A percentile compares a stretch with the other conserved stretches of the same genome.
phyloP scores from a whole-genome alignment of 306 rosid species.

The peach (Prunus persica) region Prunus_persica_NCBIv2 NC_034009.1:26645001-26645500 shows the following conservation, averaged over 20 bases:
- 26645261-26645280: slow-evolving; percentile 20
- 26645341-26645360: slow-evolving; percentile 20
- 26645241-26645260: not conserved
- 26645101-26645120: slow-evolving; percentile 33
- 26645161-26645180: slow-evolving; percentile 13
- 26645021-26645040: slow-evolving; percentile 35
- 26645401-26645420: not conserved
- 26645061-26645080: not conserved
- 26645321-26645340: not conserved
- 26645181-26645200: not conserved
- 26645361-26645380: slow-evolving; percentile 8
- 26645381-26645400: not conserved
- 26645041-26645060: slow-evolving; percentile 22
- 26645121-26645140: not conserved
- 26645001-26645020: not conserved
- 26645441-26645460: not conserved
- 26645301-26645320: slow-evolving; percentile 43
- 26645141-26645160: not conserved
- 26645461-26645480: not conserved
- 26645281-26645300: not conserved
- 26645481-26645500: not conserved
- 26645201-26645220: slow-evolving; percentile 1
- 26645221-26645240: not conserved
- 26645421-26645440: slow-evolving; percentile 4
- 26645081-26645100: not conserved